phyloP scores from a whole-genome alignment of 176 grass and related monocot species.

The Aegilops bicornis region DNA sequence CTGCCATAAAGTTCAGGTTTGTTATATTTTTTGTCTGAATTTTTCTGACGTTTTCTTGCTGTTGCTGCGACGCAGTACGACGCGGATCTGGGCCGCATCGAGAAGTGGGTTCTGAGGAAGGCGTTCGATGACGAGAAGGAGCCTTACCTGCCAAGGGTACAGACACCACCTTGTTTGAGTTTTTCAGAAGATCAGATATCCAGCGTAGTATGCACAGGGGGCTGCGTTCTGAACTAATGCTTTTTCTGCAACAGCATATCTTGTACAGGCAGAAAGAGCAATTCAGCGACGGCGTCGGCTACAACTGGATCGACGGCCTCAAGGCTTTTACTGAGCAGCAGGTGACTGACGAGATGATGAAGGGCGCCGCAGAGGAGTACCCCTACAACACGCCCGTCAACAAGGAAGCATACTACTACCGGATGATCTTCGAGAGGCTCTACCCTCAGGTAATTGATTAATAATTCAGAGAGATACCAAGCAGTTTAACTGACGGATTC shows the following conservation, averaged over 20 bases:
- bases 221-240: neutral
- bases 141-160: conserved; percentile 91
- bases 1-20: neutral
- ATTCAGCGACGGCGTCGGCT: conserved; percentile 95
- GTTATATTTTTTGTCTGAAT: neutral
- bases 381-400: conserved; percentile 85
- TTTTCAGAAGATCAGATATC: neutral
- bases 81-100: conserved; percentile 54
- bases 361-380: conserved; percentile 52
- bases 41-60: neutral
- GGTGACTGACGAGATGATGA: conserved; percentile 84
- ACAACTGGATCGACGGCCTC: conserved; percentile 97
- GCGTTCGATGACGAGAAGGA: conserved; percentile 88
- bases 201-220: neutral
- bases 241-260: conserved; percentile 55
- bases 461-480: neutral
- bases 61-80: conserved; percentile 53
- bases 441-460: conserved; percentile 72
- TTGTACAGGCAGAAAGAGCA: conserved; percentile 99
- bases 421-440: conserved; percentile 97
- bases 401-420: conserved; percentile 96
- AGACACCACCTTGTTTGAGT: neutral
- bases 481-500: neutral
- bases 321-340: conserved; percentile 81
- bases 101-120: conserved; percentile 96